Evolutionary conservation across 2,329 filamentous ascomycete species (phyloP).

Genomic region (Colletotrichum endophyticum): DNA sequence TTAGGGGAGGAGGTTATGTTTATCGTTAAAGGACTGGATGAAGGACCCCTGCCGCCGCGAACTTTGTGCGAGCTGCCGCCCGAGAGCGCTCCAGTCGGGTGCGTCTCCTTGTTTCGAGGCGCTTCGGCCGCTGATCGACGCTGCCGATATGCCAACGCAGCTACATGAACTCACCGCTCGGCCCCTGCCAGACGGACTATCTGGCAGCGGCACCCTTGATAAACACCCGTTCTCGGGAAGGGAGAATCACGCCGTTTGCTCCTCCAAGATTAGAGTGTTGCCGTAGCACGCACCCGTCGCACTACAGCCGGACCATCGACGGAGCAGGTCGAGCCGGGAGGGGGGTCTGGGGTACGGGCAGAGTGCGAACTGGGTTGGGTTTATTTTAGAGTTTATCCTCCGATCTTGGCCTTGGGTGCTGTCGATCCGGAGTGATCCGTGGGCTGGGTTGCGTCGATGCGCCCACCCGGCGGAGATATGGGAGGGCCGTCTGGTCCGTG

Average conservation of each 20-base stretch:
- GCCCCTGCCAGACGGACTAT: rapidly evolving
- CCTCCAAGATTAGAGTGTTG: background rate
- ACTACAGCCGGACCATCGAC: background rate
- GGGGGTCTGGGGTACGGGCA: background rate
- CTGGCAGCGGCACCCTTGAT: background rate
- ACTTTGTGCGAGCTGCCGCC: background rate
- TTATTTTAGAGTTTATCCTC: background rate
- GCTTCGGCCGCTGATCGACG: background rate
- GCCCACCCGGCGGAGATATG: background rate
- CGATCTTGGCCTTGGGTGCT: background rate
- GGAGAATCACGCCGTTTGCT: background rate
- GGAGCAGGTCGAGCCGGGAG: background rate
- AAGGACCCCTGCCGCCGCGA: background rate
- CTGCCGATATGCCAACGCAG: background rate
- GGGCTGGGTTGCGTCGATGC: background rate
- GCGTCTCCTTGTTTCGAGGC: background rate
- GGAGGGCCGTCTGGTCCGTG: background rate
- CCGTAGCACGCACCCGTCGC: background rate
- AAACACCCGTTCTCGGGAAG: background rate
- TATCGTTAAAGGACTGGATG: background rate
- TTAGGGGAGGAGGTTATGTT: background rate
- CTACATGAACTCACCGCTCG: background rate
- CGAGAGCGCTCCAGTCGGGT: background rate
- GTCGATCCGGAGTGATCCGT: background rate
- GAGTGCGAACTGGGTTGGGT: background rate